phyloP scores from a whole-genome alignment of 2,329 filamentous ascomycete genomes.

The Sphaerulina vaccinii region DNA sequence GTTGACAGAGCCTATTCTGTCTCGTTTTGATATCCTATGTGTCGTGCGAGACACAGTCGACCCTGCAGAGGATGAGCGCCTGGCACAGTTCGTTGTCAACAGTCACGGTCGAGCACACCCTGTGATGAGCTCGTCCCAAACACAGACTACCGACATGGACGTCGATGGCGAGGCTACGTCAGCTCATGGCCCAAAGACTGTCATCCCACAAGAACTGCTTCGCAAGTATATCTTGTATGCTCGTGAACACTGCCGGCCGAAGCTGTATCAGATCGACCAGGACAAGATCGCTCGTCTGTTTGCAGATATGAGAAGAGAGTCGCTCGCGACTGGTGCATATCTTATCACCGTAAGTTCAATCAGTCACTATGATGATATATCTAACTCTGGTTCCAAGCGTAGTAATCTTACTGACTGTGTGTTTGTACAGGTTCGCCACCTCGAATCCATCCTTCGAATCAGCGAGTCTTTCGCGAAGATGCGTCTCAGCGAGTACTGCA shows the following conservation, averaged over 20 bases:
- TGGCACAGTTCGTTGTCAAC: conserved; percentile 91
- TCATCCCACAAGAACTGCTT: conserved; percentile 86
- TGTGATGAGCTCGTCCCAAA: conserved; percentile 40
- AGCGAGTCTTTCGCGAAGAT: conserved; percentile 94
- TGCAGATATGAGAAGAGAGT: conserved; percentile 92
- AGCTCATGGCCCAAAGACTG: conserved; percentile 57
- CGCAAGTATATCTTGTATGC: conserved; percentile 97
- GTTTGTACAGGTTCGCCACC: conserved; percentile 86
- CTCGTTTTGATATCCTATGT: conserved; percentile 95
- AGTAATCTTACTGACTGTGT: no score
- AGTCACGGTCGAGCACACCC: conserved; percentile 91
- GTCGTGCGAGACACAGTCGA: conserved; percentile 96
- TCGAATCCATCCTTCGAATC: conserved; percentile 97
- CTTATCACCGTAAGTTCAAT: conserved; percentile 80
- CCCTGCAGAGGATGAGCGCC: conserved; percentile 83
- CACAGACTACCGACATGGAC: conserved; percentile 56
- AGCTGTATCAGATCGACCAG: conserved; percentile 95
- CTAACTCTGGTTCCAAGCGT: no score
- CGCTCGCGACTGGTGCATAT: conserved; percentile 89
- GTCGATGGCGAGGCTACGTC: conserved; percentile 49
- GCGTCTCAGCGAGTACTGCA: conserved; percentile 95
- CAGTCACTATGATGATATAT: not conserved
- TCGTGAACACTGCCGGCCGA: conserved; percentile 81
- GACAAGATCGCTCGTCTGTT: conserved; percentile 94
- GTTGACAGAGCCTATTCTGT: conserved; percentile 93